Conservation (phyloP, 2,329 filamentous ascomycete genomes). For the Ophiostoma piceae region DNA sequence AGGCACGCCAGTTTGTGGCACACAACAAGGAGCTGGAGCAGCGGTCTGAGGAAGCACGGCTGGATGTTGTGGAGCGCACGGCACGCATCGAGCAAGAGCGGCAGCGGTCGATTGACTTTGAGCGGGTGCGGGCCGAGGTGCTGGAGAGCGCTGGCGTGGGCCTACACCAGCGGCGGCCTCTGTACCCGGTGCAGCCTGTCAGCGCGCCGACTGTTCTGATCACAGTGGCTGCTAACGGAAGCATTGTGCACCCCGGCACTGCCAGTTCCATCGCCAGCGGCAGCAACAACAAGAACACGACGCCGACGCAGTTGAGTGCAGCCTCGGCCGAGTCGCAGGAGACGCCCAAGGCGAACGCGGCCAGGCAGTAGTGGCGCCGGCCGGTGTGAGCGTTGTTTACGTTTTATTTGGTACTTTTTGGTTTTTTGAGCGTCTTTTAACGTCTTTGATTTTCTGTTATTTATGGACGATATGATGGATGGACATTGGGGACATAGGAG, state of each 20-base stretch:
- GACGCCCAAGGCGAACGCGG: neutral
- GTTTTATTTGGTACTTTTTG: neutral
- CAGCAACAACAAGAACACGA: constrained; percentile 13
- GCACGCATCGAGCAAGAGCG: constrained; percentile 44
- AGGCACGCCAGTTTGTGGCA: constrained; percentile 43
- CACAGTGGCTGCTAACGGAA: neutral
- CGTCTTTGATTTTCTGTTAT: no score
- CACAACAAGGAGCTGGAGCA: constrained; percentile 39
- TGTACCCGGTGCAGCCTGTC: constrained; percentile 1
- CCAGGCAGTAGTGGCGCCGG: neutral
- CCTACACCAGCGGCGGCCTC: constrained; percentile 4
- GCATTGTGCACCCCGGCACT: neutral
- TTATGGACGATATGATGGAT: no score
- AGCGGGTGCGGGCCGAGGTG: constrained; percentile 37
- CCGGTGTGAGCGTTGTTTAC: neutral
- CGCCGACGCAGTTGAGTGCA: constrained; percentile 17
- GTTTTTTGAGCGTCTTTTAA: no score
- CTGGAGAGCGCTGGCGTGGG: neutral
- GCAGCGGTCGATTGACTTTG: constrained; percentile 47
- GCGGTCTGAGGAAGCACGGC: constrained; percentile 41
- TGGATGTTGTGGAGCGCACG: constrained; percentile 42
- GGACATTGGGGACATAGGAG: no score
- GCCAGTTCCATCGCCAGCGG: neutral
- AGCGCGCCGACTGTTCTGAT: constrained; percentile 9
- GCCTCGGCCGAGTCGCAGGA: neutral